A percentile compares a stretch with the other conserved stretches of the same genome.
These are phyloP conservation scores for Leccinum angustisporum DNA, from an alignment of 1,284 basidiomycete genomes.

Conservation along the genomic window DNA sequence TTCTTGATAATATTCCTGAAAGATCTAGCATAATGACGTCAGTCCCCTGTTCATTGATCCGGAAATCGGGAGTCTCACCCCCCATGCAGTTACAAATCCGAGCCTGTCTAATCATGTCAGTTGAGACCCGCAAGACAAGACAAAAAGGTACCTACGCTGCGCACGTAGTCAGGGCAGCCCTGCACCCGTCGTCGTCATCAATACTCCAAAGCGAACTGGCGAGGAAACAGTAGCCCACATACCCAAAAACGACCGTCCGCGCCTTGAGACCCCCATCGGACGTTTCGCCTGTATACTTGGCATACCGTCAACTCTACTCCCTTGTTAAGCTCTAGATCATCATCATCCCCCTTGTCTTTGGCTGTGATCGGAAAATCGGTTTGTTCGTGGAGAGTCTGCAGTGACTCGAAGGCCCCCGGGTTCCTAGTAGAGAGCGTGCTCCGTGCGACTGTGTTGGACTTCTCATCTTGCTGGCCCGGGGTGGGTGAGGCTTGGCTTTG, in stretches of 20 bases:
- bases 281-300: slow-evolving; percentile 24
- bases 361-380: background rate
- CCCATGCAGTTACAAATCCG: slow-evolving; percentile 32
- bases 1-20: slow-evolving; percentile 38
- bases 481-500: background rate
- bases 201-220: background rate
- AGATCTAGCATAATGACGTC: slow-evolving; percentile 21
- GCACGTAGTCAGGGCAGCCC: slow-evolving; percentile 22
- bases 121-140: slow-evolving; percentile 9
- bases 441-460: background rate
- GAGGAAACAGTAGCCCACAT: slow-evolving; percentile 15
- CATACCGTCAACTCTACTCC: slow-evolving; percentile 7
- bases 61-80: slow-evolving; percentile 16
- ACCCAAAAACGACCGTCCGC: slow-evolving; percentile 52
- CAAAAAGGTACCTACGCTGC: slow-evolving; percentile 10
- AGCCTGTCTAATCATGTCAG: slow-evolving; percentile 17
- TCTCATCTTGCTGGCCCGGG: background rate
- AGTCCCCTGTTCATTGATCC: background rate
- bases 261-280: slow-evolving; percentile 55
- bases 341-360: background rate
- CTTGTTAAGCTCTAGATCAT: background rate
- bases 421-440: background rate
- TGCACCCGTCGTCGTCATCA: slow-evolving; percentile 20
- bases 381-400: slow-evolving; percentile 11
- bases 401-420: background rate